These are phyloP conservation scores for Cladosporium sp. DNA, from an alignment of 2,329 filamentous ascomycete species.

Conservation along the genomic window DNA sequence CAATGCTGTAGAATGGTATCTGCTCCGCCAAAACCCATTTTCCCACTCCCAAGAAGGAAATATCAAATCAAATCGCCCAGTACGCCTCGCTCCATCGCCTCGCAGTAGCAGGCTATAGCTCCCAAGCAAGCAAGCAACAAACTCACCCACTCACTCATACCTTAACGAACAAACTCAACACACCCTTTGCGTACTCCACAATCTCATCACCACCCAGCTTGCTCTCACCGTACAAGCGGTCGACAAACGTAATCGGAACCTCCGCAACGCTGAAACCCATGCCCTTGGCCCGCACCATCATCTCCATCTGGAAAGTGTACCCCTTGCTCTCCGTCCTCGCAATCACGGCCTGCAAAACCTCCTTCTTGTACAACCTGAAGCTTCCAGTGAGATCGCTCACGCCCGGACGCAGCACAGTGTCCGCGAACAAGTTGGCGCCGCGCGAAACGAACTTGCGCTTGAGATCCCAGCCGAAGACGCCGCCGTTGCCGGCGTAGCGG, in stretches of 20 bases:
- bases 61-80: background rate
- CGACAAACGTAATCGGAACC: slow-evolving; percentile 95
- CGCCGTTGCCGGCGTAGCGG: slow-evolving; percentile 80
- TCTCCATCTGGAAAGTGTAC: slow-evolving; percentile 99
- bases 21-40: slow-evolving; percentile 5
- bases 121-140: background rate
- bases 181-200: slow-evolving; percentile 84
- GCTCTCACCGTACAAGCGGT: slow-evolving; percentile 90
- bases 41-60: background rate
- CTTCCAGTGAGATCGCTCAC: slow-evolving; percentile 95
- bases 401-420: slow-evolving; percentile 88
- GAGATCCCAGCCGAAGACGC: slow-evolving; percentile 95
- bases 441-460: slow-evolving; percentile 75
- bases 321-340: slow-evolving; percentile 90
- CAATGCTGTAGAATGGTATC: slow-evolving; percentile 22
- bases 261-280: slow-evolving; percentile 94
- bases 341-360: slow-evolving; percentile 87
- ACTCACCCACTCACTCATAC: slow-evolving; percentile 38
- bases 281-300: slow-evolving; percentile 96
- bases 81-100: background rate
- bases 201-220: slow-evolving; percentile 96
- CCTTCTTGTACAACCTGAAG: slow-evolving; percentile 92
- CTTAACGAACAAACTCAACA: slow-evolving; percentile 53
- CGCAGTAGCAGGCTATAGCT: background rate
- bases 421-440: slow-evolving; percentile 92